Conservation (phyloP, 495 filamentous ascomycete genomes). For the Jackrogersella minutella region DNA sequence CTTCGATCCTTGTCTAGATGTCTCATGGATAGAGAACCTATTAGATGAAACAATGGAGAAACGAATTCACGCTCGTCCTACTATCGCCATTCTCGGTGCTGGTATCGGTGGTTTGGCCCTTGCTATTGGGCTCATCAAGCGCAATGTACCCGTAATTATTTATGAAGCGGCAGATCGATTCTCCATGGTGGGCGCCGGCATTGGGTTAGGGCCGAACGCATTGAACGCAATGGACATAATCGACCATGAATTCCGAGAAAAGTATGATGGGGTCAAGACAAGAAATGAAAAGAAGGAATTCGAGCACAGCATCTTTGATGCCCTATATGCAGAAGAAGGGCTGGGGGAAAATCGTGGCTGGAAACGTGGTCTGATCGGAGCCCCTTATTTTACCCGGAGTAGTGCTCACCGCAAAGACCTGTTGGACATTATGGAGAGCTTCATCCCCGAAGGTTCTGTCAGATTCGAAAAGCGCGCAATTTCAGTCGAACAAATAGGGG, state of each 20-base stretch:
- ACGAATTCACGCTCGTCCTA: not conserved
- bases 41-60: conserved; percentile 1
- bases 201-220: conserved; percentile 56
- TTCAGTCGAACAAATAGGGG: conserved; percentile 30
- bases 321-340: conserved; percentile 36
- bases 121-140: conserved; percentile 56
- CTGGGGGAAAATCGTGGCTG: conserved; percentile 36
- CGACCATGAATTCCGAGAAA: conserved; percentile 44
- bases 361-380: conserved; percentile 36
- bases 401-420: conserved; percentile 40
- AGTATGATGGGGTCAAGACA: conserved; percentile 35
- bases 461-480: conserved; percentile 38
- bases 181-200: conserved; percentile 56
- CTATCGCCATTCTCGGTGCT: conserved; percentile 58
- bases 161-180: conserved; percentile 57
- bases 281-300: conserved; percentile 36
- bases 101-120: conserved; percentile 60
- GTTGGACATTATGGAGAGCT: conserved; percentile 39
- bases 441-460: conserved; percentile 45
- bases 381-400: conserved; percentile 38
- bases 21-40: not conserved
- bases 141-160: conserved; percentile 51
- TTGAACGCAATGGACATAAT: conserved; percentile 56
- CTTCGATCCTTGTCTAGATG: not conserved
- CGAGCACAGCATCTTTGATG: conserved; percentile 36